phyloP scores from a whole-genome alignment of 2,329 filamentous ascomycete species.

The Aspergillus brasiliensis region DNA sequence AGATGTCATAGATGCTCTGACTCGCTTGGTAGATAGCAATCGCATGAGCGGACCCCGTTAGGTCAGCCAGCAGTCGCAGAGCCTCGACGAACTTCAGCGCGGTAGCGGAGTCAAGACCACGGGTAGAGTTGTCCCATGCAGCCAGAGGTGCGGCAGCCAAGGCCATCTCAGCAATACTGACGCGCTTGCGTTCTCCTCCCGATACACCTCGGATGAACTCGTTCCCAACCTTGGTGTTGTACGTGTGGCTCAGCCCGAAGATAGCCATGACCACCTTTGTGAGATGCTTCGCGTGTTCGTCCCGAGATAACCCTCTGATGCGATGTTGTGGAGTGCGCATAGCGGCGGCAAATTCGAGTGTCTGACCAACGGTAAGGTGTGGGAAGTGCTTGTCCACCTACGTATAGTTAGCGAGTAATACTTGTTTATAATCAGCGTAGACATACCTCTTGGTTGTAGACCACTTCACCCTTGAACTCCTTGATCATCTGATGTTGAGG shows the following conservation, averaged over 20 bases:
- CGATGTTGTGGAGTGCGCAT: constrained; percentile 50
- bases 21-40: constrained; percentile 45
- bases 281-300: constrained; percentile 1
- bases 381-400: constrained; percentile 75
- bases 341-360: constrained; percentile 72
- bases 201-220: constrained; percentile 61
- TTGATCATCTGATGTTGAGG: constrained; percentile 33
- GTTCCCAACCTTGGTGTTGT: constrained; percentile 47
- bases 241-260: constrained; percentile 46
- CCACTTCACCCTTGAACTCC: constrained; percentile 41
- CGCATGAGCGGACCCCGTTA: constrained; percentile 45
- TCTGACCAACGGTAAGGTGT: constrained; percentile 67
- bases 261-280: constrained; percentile 44
- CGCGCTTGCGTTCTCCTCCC: constrained; percentile 60
- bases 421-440: not conserved
- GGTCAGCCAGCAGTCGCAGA: constrained; percentile 46
- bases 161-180: constrained; percentile 56
- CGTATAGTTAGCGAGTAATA: constrained; percentile 68
- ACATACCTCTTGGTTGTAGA: constrained; percentile 33
- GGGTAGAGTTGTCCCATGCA: constrained; percentile 43
- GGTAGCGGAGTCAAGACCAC: constrained; percentile 51
- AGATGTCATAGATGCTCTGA: constrained; percentile 14
- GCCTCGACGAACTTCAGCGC: constrained; percentile 54
- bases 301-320: not conserved
- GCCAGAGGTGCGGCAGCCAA: constrained; percentile 44